Conservation (phyloP, 108 stramenopile genomes). For the Fistulifera pelliculosa region DNA sequence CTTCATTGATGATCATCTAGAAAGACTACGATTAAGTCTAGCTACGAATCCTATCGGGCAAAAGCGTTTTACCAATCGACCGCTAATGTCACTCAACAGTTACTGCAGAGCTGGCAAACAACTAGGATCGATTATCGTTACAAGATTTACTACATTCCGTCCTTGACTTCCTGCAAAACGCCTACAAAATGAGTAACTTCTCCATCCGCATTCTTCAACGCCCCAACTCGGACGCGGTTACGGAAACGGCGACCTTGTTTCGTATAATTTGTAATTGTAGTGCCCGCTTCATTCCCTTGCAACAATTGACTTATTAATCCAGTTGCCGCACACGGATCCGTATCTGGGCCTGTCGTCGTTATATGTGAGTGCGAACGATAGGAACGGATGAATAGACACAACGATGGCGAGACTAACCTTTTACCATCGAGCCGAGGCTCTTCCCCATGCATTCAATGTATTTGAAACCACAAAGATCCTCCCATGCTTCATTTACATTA, state of each 20-base stretch:
- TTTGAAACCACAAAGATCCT: slow-evolving; percentile 55
- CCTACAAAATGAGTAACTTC: slow-evolving; percentile 63
- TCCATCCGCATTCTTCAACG: slow-evolving; percentile 41
- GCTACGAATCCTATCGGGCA: too few relatives aligned
- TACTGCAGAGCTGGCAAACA: too few relatives aligned
- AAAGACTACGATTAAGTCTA: too few relatives aligned
- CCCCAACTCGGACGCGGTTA: slow-evolving; percentile 59
- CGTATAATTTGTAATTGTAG: slow-evolving; percentile 63
- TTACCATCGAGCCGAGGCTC: slow-evolving; percentile 40
- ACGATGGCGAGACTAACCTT: too few relatives aligned
- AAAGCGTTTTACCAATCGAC: too few relatives aligned
- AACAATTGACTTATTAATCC: slow-evolving; percentile 37
- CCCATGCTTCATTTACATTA: slow-evolving; percentile 68
- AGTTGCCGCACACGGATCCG: slow-evolving; percentile 41
- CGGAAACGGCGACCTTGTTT: slow-evolving; percentile 53
- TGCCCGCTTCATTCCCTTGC: slow-evolving; percentile 53
- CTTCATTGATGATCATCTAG: too few relatives aligned
- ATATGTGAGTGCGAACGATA: too few relatives aligned
- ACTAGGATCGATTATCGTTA: too few relatives aligned
- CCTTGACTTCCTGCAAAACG: slow-evolving; percentile 51
- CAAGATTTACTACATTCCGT: slow-evolving; percentile 1
- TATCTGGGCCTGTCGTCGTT: slow-evolving; percentile 26
- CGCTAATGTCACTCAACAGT: too few relatives aligned
- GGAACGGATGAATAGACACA: too few relatives aligned
- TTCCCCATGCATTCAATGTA: slow-evolving; percentile 46